Base-by-base conservation (phyloP, 2,329 filamentous ascomycete genomes). In the Botryotinia calthae region DNA sequence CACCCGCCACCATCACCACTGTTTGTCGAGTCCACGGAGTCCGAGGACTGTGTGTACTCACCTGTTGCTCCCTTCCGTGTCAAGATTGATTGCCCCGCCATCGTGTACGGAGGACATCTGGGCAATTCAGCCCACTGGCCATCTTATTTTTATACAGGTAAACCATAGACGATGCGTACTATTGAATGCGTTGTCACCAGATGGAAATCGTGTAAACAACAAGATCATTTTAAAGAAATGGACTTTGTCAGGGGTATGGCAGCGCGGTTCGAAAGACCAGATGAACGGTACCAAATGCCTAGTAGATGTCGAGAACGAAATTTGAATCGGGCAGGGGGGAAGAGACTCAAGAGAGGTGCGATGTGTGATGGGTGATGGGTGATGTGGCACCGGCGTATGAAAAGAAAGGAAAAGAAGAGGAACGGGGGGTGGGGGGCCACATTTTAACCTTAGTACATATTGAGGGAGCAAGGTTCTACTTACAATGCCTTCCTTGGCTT, bases 111-210 rank as follows among this genome's bases (percentile, higher is more conserved):
- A 56, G n/a, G 3, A 18, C 51, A 2, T 28, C n/a, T 28, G 5
- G 51, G 51, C 2, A 18, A 28, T n/a, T 10, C 22, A 37, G 37
- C 25, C 63, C 63, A 48, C 63, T 37, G n/a, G 14, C 63, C 6
- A 48, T 37, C 34, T 31, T 25, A 51, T 56, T 66, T 65, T 20
- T 28, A 20, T 20, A 14, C 37, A 20, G 44, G 46, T 40, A 20
- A 28, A 54, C 46, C 46, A 51, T 51, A 20, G 28, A 51, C 31
- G 10, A 54, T 40, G n/a, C 20, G 18, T 25, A 37, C 34, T 66
- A 66, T 66, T 66, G 46, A 37, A 66, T 66, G 34, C 22, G 46
- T 54, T 66, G 46, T 66, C 64, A 66, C 34, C n/a, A 54, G 8
- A 51, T 54, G 34, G 64, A 40, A 54, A 51, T 54, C 20, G 40